Conservation (phyloP, 441 rosid genomes). For the Populus tomentosa region DNA sequence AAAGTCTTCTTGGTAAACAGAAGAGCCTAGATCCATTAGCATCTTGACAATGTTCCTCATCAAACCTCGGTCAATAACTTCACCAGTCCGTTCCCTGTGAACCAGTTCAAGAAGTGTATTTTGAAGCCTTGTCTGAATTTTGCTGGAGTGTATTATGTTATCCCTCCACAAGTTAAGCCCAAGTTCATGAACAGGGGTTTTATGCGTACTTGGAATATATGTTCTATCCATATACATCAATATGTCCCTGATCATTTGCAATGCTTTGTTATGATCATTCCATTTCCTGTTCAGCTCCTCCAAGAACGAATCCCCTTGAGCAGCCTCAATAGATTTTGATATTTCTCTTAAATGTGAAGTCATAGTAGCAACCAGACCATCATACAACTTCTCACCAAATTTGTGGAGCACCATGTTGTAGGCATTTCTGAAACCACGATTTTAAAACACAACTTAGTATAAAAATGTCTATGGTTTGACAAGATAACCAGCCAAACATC, state of each 20-base stretch:
- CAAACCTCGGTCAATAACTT: constrained; percentile 82
- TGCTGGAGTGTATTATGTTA: constrained; percentile 61
- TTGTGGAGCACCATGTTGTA: constrained; percentile 98
- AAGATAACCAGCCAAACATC: background rate
- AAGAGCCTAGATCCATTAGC: constrained; percentile 91
- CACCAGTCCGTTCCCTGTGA: constrained; percentile 75
- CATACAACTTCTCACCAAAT: constrained; percentile 85
- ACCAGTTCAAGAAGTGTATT: constrained; percentile 84
- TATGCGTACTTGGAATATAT: constrained; percentile 64
- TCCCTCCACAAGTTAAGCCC: constrained; percentile 95
- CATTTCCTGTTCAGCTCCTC: constrained; percentile 95
- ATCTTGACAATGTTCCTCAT: constrained; percentile 86
- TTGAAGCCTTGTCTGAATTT: constrained; percentile 69
- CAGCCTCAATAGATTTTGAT: constrained; percentile 72
- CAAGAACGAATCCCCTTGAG: constrained; percentile 83
- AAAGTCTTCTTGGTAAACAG: constrained; percentile 90
- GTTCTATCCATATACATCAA: constrained; percentile 98
- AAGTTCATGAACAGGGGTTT: constrained; percentile 85
- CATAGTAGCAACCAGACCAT: constrained; percentile 79
- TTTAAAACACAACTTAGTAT: background rate
- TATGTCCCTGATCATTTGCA: constrained; percentile 94
- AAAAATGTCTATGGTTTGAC: background rate
- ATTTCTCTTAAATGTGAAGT: constrained; percentile 78
- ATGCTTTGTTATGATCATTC: constrained; percentile 93
- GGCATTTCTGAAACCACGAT: constrained; percentile 60